These are phyloP conservation scores for Diaporthe sp. DNA, from an alignment of 2,329 filamentous ascomycete species.

Conservation along the genomic window DNA sequence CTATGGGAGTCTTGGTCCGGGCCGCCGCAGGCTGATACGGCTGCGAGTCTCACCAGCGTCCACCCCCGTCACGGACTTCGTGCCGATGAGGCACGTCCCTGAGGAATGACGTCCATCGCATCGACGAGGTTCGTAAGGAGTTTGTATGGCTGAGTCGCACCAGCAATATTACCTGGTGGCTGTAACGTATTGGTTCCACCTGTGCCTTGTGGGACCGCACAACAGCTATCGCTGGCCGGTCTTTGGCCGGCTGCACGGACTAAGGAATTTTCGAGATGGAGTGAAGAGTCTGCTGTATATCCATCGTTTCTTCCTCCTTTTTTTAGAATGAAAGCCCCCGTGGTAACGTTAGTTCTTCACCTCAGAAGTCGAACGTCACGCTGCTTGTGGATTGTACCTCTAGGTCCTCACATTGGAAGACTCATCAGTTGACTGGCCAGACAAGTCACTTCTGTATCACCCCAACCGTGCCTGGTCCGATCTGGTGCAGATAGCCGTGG, in stretches of 20 bases:
- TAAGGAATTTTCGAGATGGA: no score
- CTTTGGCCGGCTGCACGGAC: neutral
- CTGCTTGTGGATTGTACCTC: neutral
- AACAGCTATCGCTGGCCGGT: neutral
- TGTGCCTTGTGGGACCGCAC: neutral
- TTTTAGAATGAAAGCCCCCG: no score
- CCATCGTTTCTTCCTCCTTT: no score
- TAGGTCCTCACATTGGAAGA: neutral
- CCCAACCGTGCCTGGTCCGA: neutral
- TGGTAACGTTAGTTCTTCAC: no score
- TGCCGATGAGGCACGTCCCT: neutral
- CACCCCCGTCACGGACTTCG: conserved; percentile 5
- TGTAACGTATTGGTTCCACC: neutral
- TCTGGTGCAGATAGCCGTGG: neutral
- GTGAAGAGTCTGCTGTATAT: no score
- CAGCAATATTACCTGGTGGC: neutral
- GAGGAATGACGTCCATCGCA: conserved; percentile 10
- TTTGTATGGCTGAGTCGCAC: neutral
- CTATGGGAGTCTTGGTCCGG: conserved; percentile 1
- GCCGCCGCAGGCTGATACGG: conserved; percentile 25
- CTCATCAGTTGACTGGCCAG: neutral
- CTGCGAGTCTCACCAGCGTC: conserved; percentile 8
- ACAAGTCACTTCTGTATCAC: no score
- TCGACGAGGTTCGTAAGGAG: neutral
- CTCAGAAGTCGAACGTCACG: neutral